These are phyloP conservation scores for Malassezia cuniculi DNA, from an alignment of 1,284 basidiomycete genomes.

Conservation along the genomic window DNA sequence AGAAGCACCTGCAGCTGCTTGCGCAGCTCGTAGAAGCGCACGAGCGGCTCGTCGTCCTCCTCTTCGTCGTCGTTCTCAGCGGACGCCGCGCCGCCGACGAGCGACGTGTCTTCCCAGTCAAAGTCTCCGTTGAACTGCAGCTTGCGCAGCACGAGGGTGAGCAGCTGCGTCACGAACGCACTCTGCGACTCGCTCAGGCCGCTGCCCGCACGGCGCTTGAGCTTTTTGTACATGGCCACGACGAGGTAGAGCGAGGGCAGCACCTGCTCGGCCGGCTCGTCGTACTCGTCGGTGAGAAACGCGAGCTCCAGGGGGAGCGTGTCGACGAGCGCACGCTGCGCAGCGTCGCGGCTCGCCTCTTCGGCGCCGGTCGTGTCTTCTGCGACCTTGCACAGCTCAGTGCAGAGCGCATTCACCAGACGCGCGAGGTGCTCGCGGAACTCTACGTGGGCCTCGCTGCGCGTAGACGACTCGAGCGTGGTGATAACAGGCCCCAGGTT, in stretches of 20 bases:
- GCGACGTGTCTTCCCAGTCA: conserved; percentile 62
- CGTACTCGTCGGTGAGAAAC: conserved; percentile 73
- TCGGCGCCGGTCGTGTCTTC: conserved; percentile 54
- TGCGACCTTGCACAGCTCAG: conserved; percentile 69
- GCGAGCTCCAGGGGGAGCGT: conserved; percentile 69
- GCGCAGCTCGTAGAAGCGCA: conserved; percentile 71
- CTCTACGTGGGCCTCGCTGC: conserved; percentile 55
- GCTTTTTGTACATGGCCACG: conserved; percentile 37
- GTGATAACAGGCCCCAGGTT: conserved; percentile 48
- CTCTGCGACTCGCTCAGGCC: conserved; percentile 18
- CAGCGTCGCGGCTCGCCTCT: conserved; percentile 58
- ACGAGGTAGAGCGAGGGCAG: conserved; percentile 29
- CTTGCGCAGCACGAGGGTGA: conserved; percentile 70
- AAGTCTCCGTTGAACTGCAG: conserved; percentile 52
- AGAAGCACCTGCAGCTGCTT: conserved; percentile 70
- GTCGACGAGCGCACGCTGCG: conserved; percentile 57
- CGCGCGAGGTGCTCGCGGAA: conserved; percentile 81
- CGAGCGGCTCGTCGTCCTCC: conserved; percentile 62
- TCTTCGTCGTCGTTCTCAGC: conserved; percentile 60
- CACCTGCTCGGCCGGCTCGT: conserved; percentile 36
- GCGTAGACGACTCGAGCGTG: conserved; percentile 28
- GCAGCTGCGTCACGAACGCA: conserved; percentile 62
- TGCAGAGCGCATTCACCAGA: conserved; percentile 67
- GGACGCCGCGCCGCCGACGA: conserved; percentile 52
- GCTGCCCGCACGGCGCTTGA: conserved; percentile 21